Conservation (phyloP, 2,329 filamentous ascomycete species). For the Sordariomycetes sp. region DNA sequence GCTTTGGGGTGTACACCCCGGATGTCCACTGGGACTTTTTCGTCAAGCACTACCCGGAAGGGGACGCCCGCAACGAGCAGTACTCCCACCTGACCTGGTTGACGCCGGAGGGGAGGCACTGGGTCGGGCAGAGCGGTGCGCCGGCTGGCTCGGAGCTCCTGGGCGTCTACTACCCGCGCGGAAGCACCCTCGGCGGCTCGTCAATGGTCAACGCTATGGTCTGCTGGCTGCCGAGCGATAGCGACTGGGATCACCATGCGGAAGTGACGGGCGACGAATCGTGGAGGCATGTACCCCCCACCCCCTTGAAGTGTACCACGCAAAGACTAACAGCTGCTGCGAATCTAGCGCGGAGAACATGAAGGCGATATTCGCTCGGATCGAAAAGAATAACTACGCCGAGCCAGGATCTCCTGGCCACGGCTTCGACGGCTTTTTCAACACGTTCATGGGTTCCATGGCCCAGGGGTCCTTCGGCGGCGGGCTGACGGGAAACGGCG, state of each 20-base stretch:
- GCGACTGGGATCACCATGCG: conserved; percentile 25
- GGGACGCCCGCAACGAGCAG: conserved; percentile 29
- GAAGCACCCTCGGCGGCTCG: conserved; percentile 24
- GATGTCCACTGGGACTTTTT: conserved; percentile 46
- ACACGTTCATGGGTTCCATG: conserved; percentile 9
- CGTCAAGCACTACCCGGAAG: conserved; percentile 47
- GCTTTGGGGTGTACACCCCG: conserved; percentile 20
- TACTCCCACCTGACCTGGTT: conserved; percentile 38
- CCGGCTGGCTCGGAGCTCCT: conserved; percentile 22
- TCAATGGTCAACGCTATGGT: conserved; percentile 20
- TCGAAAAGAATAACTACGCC: conserved; percentile 32
- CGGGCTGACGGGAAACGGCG: conserved; percentile 8
- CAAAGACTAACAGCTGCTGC: background rate
- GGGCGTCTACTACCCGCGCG: conserved; percentile 26
- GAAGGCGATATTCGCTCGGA: conserved; percentile 25
- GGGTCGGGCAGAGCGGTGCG: conserved; percentile 7
- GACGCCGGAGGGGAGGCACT: conserved; percentile 22
- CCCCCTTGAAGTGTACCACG: background rate
- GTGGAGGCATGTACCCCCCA: conserved; percentile 18
- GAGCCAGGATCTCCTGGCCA: conserved; percentile 24
- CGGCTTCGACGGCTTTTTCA: conserved; percentile 28
- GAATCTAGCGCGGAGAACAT: conserved; percentile 21
- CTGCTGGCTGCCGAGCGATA: conserved; percentile 18
- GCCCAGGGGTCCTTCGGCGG: conserved; percentile 3
- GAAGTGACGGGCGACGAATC: conserved; percentile 28